Percentiles rank a stretch among this genome's conserved stretches.
These are phyloP conservation scores for Rhodotorula sp. DNA, from an alignment of 1,284 basidiomycete genomes.

Conservation along the genomic window DNA sequence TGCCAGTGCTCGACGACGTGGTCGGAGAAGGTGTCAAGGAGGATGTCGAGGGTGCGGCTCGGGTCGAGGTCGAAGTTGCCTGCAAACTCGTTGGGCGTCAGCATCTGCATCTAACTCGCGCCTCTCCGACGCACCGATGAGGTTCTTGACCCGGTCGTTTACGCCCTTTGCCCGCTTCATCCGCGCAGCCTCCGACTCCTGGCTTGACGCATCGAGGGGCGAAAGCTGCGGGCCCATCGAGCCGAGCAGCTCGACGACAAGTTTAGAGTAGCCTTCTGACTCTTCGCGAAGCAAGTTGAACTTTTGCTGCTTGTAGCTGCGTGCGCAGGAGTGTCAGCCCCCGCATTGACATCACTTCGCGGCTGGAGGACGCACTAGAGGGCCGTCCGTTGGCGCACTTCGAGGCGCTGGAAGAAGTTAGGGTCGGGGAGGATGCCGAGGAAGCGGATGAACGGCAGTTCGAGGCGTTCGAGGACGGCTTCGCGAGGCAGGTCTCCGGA, in stretches of 20 bases:
- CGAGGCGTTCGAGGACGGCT: slow-evolving; percentile 68
- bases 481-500: slow-evolving; percentile 58
- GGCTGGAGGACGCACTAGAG: slow-evolving; percentile 59
- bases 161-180: slow-evolving; percentile 44
- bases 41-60: slow-evolving; percentile 86
- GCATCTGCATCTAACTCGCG: too few species aligned
- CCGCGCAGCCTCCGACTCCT: slow-evolving; percentile 27
- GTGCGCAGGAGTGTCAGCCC: slow-evolving; percentile 17
- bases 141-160: slow-evolving; percentile 60
- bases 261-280: slow-evolving; percentile 93
- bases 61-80: slow-evolving; percentile 94
- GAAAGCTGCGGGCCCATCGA: slow-evolving; percentile 67
- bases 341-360: background rate
- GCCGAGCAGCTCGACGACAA: slow-evolving; percentile 78
- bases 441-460: slow-evolving; percentile 58
- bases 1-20: slow-evolving; percentile 78
- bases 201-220: slow-evolving; percentile 1
- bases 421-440: slow-evolving; percentile 66
- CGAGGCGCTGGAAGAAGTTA: slow-evolving; percentile 63
- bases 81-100: slow-evolving; percentile 15
- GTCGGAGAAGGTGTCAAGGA: slow-evolving; percentile 83
- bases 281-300: slow-evolving; percentile 97
- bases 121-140: slow-evolving; percentile 58
- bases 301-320: slow-evolving; percentile 91
- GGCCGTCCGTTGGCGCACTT: slow-evolving; percentile 70